A percentile compares a stretch with the other conserved stretches of the same genome.
phyloP scores from a whole-genome alignment of 768 basidiomycete genomes.

The Trametes cinnabarina region DNA sequence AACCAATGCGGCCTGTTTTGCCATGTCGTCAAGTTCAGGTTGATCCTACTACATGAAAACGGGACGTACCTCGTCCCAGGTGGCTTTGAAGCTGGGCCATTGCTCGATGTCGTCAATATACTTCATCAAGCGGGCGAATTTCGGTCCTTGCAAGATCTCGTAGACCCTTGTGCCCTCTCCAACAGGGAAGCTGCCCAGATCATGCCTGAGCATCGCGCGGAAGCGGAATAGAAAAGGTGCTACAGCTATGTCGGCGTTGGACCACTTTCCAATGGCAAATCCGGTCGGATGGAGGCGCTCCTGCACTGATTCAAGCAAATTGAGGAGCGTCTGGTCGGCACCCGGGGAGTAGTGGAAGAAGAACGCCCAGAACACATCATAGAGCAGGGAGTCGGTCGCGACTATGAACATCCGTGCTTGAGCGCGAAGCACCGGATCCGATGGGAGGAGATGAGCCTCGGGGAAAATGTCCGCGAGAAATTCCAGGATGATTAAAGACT shows the following conservation, averaged over 20 bases:
- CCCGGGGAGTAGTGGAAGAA: conserved; percentile 35
- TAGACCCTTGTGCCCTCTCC: conserved; percentile 47
- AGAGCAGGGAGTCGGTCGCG: conserved; percentile 43
- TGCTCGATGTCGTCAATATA: conserved; percentile 48
- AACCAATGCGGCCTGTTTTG: no score
- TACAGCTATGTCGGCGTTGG: conserved; percentile 60
- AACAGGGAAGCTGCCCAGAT: conserved; percentile 49
- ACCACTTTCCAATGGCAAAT: conserved; percentile 46
- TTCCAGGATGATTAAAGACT: conserved; percentile 62
- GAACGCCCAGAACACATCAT: conserved; percentile 27
- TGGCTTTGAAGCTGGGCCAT: conserved; percentile 53
- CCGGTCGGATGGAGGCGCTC: conserved; percentile 45
- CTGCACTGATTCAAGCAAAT: conserved; percentile 48
- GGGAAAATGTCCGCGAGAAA: conserved; percentile 61
- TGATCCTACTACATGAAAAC: no score
- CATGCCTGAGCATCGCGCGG: conserved; percentile 43
- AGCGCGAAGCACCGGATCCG: conserved; percentile 54
- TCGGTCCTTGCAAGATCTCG: conserved; percentile 41
- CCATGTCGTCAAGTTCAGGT: no score
- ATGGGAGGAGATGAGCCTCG: conserved; percentile 45
- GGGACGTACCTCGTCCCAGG: conserved; percentile 51
- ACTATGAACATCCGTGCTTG: conserved; percentile 61
- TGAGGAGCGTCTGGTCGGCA: conserved; percentile 40
- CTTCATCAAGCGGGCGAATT: conserved; percentile 47
- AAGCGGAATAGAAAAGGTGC: conserved; percentile 57